phyloP scores from a whole-genome alignment of 2,329 filamentous ascomycete species.

The Diaporthe citrichinensis region DNA sequence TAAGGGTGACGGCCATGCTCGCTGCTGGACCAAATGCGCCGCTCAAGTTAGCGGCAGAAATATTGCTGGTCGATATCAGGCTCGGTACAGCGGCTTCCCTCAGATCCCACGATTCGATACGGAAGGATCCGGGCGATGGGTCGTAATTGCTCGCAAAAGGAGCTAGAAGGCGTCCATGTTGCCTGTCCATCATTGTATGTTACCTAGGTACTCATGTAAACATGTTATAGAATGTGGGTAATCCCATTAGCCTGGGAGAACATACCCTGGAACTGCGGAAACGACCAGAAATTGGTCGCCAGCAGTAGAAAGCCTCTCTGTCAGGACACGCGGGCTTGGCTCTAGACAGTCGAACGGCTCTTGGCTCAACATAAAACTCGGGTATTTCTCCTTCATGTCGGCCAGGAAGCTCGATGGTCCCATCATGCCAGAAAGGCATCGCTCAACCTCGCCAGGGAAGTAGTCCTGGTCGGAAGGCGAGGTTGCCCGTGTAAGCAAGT shows the following conservation, averaged over 20 bases:
- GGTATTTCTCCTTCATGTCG: neutral
- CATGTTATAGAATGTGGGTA: fast-evolving
- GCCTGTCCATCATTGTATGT: neutral
- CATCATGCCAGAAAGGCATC: neutral
- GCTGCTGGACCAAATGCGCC: neutral
- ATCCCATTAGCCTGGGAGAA: neutral
- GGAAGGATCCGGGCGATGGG: neutral
- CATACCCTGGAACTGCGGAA: neutral
- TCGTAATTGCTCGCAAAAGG: neutral
- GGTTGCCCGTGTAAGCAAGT: neutral
- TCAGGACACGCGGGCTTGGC: neutral
- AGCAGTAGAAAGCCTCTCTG: neutral
- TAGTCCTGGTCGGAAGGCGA: neutral
- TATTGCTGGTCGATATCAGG: neutral
- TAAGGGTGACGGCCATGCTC: neutral
- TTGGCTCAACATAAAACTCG: neutral
- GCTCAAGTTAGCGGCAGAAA: neutral
- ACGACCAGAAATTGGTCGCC: neutral
- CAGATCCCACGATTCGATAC: neutral
- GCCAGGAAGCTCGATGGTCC: neutral
- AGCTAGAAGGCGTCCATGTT: neutral
- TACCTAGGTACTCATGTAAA: neutral
- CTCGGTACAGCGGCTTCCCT: neutral
- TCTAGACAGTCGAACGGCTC: neutral
- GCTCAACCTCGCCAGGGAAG: neutral